Base-by-base conservation (phyloP, 2,329 filamentous ascomycete species). In the Aspergillus sp. region DNA sequence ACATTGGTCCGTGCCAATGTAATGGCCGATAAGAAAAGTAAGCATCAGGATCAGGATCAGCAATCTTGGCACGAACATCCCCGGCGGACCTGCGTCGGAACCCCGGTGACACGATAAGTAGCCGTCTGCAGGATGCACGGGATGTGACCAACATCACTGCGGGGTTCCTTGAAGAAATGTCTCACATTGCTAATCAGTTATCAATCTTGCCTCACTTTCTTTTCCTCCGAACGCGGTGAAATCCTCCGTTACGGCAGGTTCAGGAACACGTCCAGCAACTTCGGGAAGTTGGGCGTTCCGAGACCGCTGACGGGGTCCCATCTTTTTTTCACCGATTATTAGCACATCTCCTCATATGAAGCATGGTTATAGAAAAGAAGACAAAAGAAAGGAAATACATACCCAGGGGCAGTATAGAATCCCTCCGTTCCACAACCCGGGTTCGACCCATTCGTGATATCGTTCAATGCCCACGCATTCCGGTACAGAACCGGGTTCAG, bases 321-420 rank as follows among this genome's bases (percentile, higher is more conserved):
- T 48, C 58, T 60, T 6, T 13, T 13, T 15, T 11, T 30, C 5
- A 15, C 5, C n/a, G 3, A 13, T 1, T 17, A 23, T 55, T n/a
- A 55, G 57, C 19, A 23, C 3, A 21, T 21, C 21, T 21, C 21
- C 21, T 21, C 21, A 21, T 21, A 21, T 3, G 3, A 21, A 23
- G 21, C 21, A 23, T 23, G 21, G 21, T 23, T 23, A 23, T 23
- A 23, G 3, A 23, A 23, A 23, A 5, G 21, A 23, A 21, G 21
- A 21, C 21, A 21, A 19, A 19, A 2, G 23, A 4, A 2, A 8
- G n/a, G 7, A 49, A 8, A 44, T 11, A 1, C 47, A 32, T 52
- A 60, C 58, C 58, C 58, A 27, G 52, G 44, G 8, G 58, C 58
- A 5, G 58, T 60, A 2, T 53, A 51, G 36, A 60, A 60, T 1